Percentiles rank a stretch among this genome's conserved stretches.
Conservation (phyloP, 257 asterid genomes). For the Gentiana straminea region DNA sequence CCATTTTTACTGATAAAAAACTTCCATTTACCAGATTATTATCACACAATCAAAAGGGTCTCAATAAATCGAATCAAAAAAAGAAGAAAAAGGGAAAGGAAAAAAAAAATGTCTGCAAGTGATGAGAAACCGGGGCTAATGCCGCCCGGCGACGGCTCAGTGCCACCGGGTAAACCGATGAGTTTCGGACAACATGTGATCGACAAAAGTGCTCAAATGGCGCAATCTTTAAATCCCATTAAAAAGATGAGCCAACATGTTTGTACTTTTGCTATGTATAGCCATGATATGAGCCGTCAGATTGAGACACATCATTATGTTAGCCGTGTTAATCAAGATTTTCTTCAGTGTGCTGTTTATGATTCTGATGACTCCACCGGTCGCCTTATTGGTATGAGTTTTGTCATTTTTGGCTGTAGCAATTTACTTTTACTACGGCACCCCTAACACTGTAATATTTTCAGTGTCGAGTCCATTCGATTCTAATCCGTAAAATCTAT, state of each 20-base stretch:
- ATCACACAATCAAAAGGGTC: too few relatives aligned
- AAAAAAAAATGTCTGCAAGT: conserved; percentile 38
- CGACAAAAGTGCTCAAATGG: conserved; percentile 55
- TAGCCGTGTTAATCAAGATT: conserved; percentile 51
- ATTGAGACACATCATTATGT: conserved; percentile 68
- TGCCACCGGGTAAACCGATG: conserved; percentile 69
- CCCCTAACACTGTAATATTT: too few relatives aligned
- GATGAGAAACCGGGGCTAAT: conserved; percentile 34
- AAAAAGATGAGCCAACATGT: conserved; percentile 68
- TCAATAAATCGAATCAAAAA: too few relatives aligned
- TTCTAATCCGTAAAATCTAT: neutral
- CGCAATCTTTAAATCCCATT: conserved; percentile 57
- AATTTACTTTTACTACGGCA: too few relatives aligned
- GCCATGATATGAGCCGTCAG: conserved; percentile 77
- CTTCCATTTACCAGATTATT: too few relatives aligned
- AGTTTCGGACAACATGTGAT: conserved; percentile 34
- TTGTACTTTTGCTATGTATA: conserved; percentile 72
- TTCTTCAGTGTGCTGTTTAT: conserved; percentile 78
- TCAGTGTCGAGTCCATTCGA: too few relatives aligned
- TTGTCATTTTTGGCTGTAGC: too few relatives aligned
- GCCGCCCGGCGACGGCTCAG: conserved; percentile 51
- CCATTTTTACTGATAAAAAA: too few relatives aligned
- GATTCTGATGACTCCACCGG: conserved; percentile 57
- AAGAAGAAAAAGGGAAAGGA: too few relatives aligned
- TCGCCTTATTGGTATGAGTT: conserved; percentile 59